A percentile compares a stretch with the other conserved stretches of the same genome.
These are phyloP conservation scores for Clavulina sp. DNA, from an alignment of 768 basidiomycete genomes.

Conservation along the genomic window DNA sequence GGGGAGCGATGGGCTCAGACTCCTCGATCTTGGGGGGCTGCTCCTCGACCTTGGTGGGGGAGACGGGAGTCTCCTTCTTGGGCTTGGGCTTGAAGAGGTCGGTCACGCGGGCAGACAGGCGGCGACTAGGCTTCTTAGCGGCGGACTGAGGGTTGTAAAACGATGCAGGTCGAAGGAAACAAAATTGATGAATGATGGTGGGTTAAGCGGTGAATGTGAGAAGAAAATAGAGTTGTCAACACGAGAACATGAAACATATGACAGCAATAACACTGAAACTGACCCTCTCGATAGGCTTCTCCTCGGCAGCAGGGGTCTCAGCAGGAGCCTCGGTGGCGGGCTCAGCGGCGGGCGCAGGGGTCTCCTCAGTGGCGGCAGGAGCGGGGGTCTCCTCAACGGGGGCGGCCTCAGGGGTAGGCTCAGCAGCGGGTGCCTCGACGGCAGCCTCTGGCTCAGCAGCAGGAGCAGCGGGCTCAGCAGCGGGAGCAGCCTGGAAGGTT, in stretches of 20 bases:
- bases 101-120: constrained; percentile 66
- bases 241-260: not conserved
- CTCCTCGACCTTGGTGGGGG: constrained; percentile 82
- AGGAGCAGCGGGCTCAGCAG: constrained; percentile 19
- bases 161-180: constrained; percentile 12
- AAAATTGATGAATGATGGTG: not conserved
- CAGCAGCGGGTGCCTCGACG: constrained; percentile 15
- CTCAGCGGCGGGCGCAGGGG: constrained; percentile 22
- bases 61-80: constrained; percentile 34
- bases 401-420: constrained; percentile 1
- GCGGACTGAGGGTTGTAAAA: constrained; percentile 21
- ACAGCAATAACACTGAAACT: constrained; percentile 41
- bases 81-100: constrained; percentile 68
- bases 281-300: constrained; percentile 21
- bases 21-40: constrained; percentile 79
- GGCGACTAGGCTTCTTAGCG: constrained; percentile 51
- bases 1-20: constrained; percentile 62
- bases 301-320: constrained; percentile 23
- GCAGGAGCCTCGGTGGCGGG: constrained; percentile 12
- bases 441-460: constrained; percentile 24
- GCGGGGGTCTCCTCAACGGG: constrained; percentile 12
- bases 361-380: constrained; percentile 24
- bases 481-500: constrained; percentile 12
- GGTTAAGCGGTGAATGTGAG: not conserved
- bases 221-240: too few species aligned